phyloP scores from a whole-genome alignment of 495 filamentous ascomycete genomes.

The Lasiosphaeris hirsuta region DNA sequence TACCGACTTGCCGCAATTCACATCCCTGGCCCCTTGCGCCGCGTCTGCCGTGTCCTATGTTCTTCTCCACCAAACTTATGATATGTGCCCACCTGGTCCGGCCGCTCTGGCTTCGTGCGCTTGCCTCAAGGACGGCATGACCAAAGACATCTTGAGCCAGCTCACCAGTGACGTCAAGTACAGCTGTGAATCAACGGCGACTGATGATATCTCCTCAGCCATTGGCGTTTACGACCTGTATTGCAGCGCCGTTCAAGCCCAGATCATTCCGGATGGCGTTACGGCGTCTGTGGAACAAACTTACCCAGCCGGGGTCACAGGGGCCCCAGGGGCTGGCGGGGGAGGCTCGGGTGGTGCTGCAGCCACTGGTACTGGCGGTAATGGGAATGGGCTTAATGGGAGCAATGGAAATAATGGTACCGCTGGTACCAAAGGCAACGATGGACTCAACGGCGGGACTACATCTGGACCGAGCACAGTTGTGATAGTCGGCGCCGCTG shows the following conservation, averaged over 20 bases:
- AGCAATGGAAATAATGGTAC: conserved; percentile 1
- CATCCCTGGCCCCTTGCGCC: conserved; percentile 43
- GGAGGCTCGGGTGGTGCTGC: conserved; percentile 11
- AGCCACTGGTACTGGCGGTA: conserved; percentile 18
- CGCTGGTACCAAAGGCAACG: conserved; percentile 1
- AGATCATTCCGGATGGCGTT: conserved; percentile 36
- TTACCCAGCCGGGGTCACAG: conserved; percentile 10
- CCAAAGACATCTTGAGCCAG: conserved; percentile 28
- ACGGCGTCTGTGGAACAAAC: conserved; percentile 32
- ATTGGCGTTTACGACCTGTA: conserved; percentile 43
- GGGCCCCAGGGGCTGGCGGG: not conserved
- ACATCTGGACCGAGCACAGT: conserved; percentile 19
- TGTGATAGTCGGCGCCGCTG: conserved; percentile 37
- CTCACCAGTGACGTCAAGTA: conserved; percentile 41
- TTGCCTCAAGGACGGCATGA: conserved; percentile 46
- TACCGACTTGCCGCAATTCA: conserved; percentile 45
- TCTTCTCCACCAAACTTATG: conserved; percentile 35
- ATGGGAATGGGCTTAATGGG: conserved; percentile 8
- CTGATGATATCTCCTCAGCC: conserved; percentile 45
- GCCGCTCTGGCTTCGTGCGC: conserved; percentile 46
- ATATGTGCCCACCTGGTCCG: conserved; percentile 42
- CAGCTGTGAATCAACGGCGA: conserved; percentile 41
- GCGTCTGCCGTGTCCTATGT: conserved; percentile 38
- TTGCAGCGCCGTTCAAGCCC: conserved; percentile 44
- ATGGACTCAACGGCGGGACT: conserved; percentile 1